Evolutionary conservation across 176 grass and related monocot species (phyloP).

Genomic region (Paspalum vaginatum): DNA sequence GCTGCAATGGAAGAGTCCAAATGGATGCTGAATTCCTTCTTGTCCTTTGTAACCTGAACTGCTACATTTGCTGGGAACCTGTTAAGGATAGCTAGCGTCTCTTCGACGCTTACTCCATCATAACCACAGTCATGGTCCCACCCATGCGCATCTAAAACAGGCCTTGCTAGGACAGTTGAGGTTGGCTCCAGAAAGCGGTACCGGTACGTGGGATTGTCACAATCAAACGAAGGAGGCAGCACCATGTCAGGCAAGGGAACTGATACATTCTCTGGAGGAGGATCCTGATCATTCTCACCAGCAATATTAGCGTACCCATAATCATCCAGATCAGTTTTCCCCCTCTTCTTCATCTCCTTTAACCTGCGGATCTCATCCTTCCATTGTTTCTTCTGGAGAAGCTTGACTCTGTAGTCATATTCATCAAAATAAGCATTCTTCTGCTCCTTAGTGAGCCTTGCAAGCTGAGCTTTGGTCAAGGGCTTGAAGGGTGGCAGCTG

Average conservation of each 20-base stretch:
- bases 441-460: slow-evolving; percentile 82
- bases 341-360: slow-evolving; percentile 89
- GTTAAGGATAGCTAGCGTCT: slow-evolving; percentile 64
- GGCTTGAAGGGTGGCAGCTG: slow-evolving; percentile 94
- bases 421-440: slow-evolving; percentile 94
- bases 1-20: slow-evolving; percentile 84
- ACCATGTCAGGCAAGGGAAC: slow-evolving; percentile 94
- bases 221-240: slow-evolving; percentile 88
- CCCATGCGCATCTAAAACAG: slow-evolving; percentile 73
- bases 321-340: slow-evolving; percentile 58
- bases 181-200: slow-evolving; percentile 89
- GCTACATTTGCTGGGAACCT: slow-evolving; percentile 71
- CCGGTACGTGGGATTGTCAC: slow-evolving; percentile 75
- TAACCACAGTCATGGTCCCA: slow-evolving; percentile 99
- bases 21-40: slow-evolving; percentile 96
- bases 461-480: slow-evolving; percentile 83
- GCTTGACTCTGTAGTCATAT: slow-evolving; percentile 96
- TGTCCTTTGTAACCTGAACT: slow-evolving; percentile 91
- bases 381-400: slow-evolving; percentile 98
- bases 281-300: slow-evolving; percentile 79
- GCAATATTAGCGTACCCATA: slow-evolving; percentile 53
- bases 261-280: slow-evolving; percentile 71
- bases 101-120: slow-evolving; percentile 90
- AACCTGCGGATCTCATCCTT: slow-evolving; percentile 91
- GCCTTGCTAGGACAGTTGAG: slow-evolving; percentile 73